A percentile compares a stretch with the other conserved stretches of the same genome.
phyloP scores from a whole-genome alignment of 2,329 filamentous ascomycete genomes.

The Cladosporium sp. region DNA sequence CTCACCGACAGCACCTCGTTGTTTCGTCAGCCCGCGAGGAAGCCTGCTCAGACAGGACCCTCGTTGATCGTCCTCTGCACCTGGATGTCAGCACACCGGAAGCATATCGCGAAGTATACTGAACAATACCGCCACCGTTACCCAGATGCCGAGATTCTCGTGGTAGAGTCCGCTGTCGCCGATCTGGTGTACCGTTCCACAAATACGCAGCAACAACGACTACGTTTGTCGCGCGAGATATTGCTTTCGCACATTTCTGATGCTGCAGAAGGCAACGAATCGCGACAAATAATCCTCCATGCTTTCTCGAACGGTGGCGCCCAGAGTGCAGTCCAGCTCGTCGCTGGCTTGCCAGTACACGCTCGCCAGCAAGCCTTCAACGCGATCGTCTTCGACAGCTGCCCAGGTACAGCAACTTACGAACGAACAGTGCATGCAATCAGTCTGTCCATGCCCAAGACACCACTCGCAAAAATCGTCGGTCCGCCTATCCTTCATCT shows the following conservation, averaged over 20 bases:
- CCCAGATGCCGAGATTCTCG: conserved; percentile 26
- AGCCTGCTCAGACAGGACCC: neutral
- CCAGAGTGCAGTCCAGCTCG: conserved; percentile 23
- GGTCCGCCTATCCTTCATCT: conserved; percentile 12
- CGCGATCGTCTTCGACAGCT: conserved; percentile 27
- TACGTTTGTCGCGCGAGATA: conserved; percentile 18
- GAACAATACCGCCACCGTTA: conserved; percentile 25
- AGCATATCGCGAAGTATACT: conserved; percentile 31
- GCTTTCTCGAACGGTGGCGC: conserved; percentile 34
- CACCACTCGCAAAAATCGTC: conserved; percentile 14
- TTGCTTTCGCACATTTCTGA: conserved; percentile 14
- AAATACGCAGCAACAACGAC: conserved; percentile 2
- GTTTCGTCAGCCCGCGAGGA: neutral
- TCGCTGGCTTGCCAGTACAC: conserved; percentile 11
- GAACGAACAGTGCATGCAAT: conserved; percentile 18
- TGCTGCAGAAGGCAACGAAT: neutral
- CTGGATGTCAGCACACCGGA: conserved; percentile 30
- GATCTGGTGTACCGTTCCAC: conserved; percentile 19
- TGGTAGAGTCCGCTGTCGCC: conserved; percentile 24
- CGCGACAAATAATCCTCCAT: conserved; percentile 26
- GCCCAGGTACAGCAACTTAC: conserved; percentile 21
- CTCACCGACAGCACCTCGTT: neutral
- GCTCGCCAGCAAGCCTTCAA: conserved; percentile 12
- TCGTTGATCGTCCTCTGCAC: conserved; percentile 35
- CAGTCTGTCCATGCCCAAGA: conserved; percentile 16